Conservation (phyloP, 345 rosid genomes). For the Reutealis trisperma region DNA sequence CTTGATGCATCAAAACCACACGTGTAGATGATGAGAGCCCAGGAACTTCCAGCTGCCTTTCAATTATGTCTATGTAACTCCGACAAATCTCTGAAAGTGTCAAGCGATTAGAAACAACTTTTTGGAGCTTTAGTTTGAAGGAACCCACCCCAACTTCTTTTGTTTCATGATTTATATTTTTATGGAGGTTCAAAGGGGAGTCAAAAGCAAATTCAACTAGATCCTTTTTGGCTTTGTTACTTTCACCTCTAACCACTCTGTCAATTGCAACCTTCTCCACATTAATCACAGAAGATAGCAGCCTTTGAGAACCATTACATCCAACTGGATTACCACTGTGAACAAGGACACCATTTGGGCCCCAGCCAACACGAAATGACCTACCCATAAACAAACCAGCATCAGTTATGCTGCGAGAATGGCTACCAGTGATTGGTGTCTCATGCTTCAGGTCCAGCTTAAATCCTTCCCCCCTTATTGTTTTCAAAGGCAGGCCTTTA, state of each 20-base stretch:
- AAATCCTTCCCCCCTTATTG: conserved; percentile 61
- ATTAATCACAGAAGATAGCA: conserved; percentile 71
- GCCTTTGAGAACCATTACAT: conserved; percentile 43
- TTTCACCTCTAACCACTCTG: conserved; percentile 73
- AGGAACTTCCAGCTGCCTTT: conserved; percentile 76
- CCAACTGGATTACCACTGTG: conserved; percentile 74
- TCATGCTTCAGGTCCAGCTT: conserved; percentile 62
- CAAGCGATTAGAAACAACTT: conserved; percentile 57
- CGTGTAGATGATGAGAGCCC: conserved; percentile 66
- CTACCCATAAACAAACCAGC: conserved; percentile 96
- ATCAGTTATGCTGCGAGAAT: conserved; percentile 81
- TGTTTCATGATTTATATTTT: conserved; percentile 53
- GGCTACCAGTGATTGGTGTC: conserved; percentile 67
- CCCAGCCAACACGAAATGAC: conserved; percentile 99
- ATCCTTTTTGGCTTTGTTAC: conserved; percentile 65
- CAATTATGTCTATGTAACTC: conserved; percentile 71
- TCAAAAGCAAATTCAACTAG: conserved; percentile 70
- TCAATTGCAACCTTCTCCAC: conserved; percentile 85
- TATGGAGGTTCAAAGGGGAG: conserved; percentile 78
- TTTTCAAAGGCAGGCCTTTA: conserved; percentile 56
- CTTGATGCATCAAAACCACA: conserved; percentile 84
- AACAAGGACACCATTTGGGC: conserved; percentile 89
- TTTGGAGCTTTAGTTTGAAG: conserved; percentile 70
- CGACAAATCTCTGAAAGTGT: conserved; percentile 78
- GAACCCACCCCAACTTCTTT: conserved; percentile 66